Evolutionary conservation across 2,329 filamentous ascomycete genomes (phyloP).

Genomic region (Arthrobotrys pseudoclavata): DNA sequence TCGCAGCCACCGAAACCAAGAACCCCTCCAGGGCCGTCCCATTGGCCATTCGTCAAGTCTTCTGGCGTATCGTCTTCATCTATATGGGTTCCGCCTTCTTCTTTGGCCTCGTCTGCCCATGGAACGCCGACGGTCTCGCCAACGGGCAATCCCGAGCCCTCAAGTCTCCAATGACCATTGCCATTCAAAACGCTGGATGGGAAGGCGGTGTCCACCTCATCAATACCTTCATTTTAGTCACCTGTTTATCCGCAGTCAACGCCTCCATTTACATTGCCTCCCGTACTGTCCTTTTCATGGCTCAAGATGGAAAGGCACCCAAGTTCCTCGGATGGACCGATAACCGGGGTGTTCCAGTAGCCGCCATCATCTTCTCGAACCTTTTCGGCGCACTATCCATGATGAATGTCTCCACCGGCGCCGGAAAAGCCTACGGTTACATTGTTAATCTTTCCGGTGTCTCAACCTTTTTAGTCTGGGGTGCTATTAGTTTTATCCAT

Average conservation of each 20-base stretch:
- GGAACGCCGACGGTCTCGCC: conserved; percentile 75
- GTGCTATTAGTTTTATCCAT: conserved; percentile 56
- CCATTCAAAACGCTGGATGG: conserved; percentile 81
- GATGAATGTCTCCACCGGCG: conserved; percentile 79
- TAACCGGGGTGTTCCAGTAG: conserved; percentile 45
- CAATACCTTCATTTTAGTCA: conserved; percentile 61
- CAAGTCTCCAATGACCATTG: conserved; percentile 80
- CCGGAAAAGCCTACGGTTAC: conserved; percentile 75
- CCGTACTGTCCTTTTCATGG: conserved; percentile 56
- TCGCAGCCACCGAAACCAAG: conserved; percentile 82
- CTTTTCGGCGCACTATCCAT: conserved; percentile 66
- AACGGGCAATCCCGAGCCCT: conserved; percentile 75
- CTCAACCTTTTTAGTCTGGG: conserved; percentile 56
- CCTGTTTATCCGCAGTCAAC: conserved; percentile 50
- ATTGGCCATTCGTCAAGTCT: conserved; percentile 79
- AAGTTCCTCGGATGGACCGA: conserved; percentile 56
- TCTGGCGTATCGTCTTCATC: conserved; percentile 78
- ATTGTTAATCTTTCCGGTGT: conserved; percentile 69
- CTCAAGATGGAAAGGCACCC: conserved; percentile 55
- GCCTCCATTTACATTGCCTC: conserved; percentile 58
- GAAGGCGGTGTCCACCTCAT: conserved; percentile 80
- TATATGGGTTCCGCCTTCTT: conserved; percentile 81
- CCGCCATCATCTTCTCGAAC: conserved; percentile 52
- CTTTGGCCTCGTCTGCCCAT: conserved; percentile 80
- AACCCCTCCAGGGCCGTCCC: conserved; percentile 81